A percentile compares a stretch with the other conserved stretches of the same genome.
Conservation (phyloP, 345 rosid genomes). For the Noccaea caerulescens region DNA sequence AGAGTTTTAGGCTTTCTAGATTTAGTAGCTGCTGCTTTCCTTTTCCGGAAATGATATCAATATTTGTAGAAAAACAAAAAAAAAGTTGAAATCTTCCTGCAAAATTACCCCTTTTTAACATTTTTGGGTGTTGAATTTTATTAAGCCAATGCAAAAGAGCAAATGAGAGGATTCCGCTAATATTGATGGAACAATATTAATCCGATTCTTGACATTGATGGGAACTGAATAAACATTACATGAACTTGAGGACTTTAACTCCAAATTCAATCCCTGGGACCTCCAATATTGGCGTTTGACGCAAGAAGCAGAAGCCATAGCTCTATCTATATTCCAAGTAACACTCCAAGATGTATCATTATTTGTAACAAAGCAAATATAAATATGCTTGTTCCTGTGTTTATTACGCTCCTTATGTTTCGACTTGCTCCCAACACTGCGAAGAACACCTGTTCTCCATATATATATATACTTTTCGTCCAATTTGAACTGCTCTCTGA, state of each 20-base stretch:
- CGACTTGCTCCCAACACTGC: slow-evolving; percentile 76
- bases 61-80: slow-evolving; percentile 18
- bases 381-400: slow-evolving; percentile 78
- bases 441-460: slow-evolving; percentile 59
- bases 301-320: slow-evolving; percentile 65
- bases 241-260: slow-evolving; percentile 44
- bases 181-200: not conserved
- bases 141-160: not conserved
- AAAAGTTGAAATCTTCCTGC: slow-evolving; percentile 1
- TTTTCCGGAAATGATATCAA: slow-evolving; percentile 11
- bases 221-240: slow-evolving; percentile 36
- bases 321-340: slow-evolving; percentile 62
- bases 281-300: slow-evolving; percentile 82
- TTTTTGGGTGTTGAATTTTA: not conserved
- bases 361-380: slow-evolving; percentile 68
- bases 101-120: not conserved
- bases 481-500: not conserved
- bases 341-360: slow-evolving; percentile 56
- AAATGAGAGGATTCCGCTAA: not conserved
- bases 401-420: slow-evolving; percentile 66
- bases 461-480: not conserved
- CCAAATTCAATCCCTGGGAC: slow-evolving; percentile 73
- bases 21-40: not conserved
- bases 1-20: slow-evolving; percentile 12
- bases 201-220: not conserved